Evolutionary conservation across 2,329 filamentous ascomycete species (phyloP), one percentile per base, ranked within the genome.

Genomic region (Ascochyta koolunga): DNA sequence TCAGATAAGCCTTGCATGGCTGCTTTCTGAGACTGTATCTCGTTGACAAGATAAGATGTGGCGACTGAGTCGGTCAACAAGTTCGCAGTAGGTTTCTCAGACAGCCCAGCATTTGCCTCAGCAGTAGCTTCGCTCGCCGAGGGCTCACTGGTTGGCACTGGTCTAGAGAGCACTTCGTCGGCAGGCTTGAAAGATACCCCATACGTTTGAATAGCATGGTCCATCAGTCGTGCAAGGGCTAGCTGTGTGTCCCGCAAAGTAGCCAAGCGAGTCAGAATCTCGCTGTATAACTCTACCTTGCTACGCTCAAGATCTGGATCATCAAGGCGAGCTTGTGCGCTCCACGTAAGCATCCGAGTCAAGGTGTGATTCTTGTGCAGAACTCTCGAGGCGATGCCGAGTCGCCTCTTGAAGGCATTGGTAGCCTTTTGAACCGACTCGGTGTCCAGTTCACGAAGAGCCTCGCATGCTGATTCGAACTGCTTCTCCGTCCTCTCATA

Each of bases 1-100:
- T 73, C 68, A 15, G 69, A 67, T 11, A 70, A 56, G 10, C 65
- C 69, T 32, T 58, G 56, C 65, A 70, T 70, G 16, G 64, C 67
- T 3, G 54, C 46, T 29, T 69, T 70, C 33, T 67, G 67, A 27
- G 65, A 58, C 37, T 62, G 52, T 11, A 73, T 56, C 45, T 73
- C 69, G 9, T 67, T 51, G 32, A 65, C 56, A 10, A 72, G 65
- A 33, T 60, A 61, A 27, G 59, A 54, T 29, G 66, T 49, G 10
- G 64, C 65, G 25, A 61, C 63, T 10, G 43, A 44, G 11, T 56
- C 35, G 15, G 38, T 24, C 18, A 38, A 6, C 13, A 18, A 40
- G 31, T 40, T 53, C n/a, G 38, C 31, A 25, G 37, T 21, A 18
- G 41, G 24, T 5, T 44, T 43, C 10, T 46, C 32, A 7, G 19